A percentile compares a stretch with the other conserved stretches of the same genome.
Evolutionary conservation across 1,284 basidiomycete species (phyloP).

Genomic region (Mycena sp.): DNA sequence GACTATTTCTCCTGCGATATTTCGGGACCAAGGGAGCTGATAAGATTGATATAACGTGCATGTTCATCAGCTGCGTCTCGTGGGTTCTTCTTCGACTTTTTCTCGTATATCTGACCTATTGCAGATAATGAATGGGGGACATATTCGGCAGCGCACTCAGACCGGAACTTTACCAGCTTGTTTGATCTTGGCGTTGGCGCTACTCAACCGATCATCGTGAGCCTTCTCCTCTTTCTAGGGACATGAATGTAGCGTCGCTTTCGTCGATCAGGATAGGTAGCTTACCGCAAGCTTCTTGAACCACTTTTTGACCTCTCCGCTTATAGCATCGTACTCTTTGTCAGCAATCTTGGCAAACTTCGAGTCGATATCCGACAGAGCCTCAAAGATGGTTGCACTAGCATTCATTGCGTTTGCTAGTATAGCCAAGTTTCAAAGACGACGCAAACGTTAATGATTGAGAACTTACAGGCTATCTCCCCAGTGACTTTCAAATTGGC

Average conservation of each 20-base stretch:
- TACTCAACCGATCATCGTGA: constrained; percentile 76
- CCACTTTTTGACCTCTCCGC: constrained; percentile 81
- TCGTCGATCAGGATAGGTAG: constrained; percentile 35
- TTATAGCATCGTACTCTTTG: constrained; percentile 74
- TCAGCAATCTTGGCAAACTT: constrained; percentile 80
- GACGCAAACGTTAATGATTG: not conserved
- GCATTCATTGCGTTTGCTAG: constrained; percentile 72
- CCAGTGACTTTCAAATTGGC: constrained; percentile 67
- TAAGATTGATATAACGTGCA: constrained; percentile 76
- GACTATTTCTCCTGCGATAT: constrained; percentile 83
- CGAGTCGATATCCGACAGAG: constrained; percentile 70
- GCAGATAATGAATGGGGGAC: not conserved
- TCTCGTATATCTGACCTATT: constrained; percentile 75
- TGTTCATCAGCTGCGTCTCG: constrained; percentile 79
- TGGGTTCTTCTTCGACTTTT: constrained; percentile 78
- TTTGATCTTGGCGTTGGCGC: constrained; percentile 77
- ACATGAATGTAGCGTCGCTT: not conserved
- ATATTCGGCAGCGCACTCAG: not conserved
- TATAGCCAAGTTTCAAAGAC: constrained; percentile 8
- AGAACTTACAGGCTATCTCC: constrained; percentile 66
- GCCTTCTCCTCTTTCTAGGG: constrained; percentile 79
- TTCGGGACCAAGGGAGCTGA: constrained; percentile 78
- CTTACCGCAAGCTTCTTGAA: constrained; percentile 82
- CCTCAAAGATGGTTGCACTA: constrained; percentile 73
- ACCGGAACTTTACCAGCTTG: constrained; percentile 65